Percentiles rank a stretch among this genome's conserved stretches.
These are phyloP conservation scores for Hypoxylon rubiginosum DNA, from an alignment of 2,329 filamentous ascomycete genomes.

Conservation along the genomic window DNA sequence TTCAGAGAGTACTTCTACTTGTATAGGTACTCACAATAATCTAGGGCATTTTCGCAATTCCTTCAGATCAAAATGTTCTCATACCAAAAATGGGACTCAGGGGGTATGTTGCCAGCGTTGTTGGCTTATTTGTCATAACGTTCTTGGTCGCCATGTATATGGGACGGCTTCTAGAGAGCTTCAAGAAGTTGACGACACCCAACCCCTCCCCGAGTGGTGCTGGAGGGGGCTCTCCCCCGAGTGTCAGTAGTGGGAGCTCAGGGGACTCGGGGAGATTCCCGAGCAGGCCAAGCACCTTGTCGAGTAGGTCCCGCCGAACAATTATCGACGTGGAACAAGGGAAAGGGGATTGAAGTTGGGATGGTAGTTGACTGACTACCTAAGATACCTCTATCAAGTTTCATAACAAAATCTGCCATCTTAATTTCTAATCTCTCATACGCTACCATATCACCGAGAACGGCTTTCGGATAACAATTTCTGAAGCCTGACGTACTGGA, in stretches of 20 bases:
- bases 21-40: neutral
- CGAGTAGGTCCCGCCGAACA: too few relatives aligned
- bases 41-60: conserved; percentile 34
- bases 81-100: conserved; percentile 22
- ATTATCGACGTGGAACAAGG: too few relatives aligned
- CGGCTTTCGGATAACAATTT: too few relatives aligned
- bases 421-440: too few relatives aligned
- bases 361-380: too few relatives aligned
- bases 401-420: too few relatives aligned
- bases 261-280: too few relatives aligned
- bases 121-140: conserved; percentile 17
- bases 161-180: neutral
- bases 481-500: too few relatives aligned
- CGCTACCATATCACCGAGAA: too few relatives aligned
- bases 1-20: neutral
- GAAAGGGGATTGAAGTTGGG: neutral
- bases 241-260: too few relatives aligned
- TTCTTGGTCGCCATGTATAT: conserved; percentile 9
- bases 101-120: conserved; percentile 17
- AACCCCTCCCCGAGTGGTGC: neutral
- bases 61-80: conserved; percentile 29
- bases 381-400: too few relatives aligned
- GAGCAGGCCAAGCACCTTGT: too few relatives aligned
- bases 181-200: neutral
- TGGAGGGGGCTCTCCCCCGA: neutral